Evolutionary conservation across 148 eudicot genomes (phyloP).

Genomic region (Spergularia marina): DNA sequence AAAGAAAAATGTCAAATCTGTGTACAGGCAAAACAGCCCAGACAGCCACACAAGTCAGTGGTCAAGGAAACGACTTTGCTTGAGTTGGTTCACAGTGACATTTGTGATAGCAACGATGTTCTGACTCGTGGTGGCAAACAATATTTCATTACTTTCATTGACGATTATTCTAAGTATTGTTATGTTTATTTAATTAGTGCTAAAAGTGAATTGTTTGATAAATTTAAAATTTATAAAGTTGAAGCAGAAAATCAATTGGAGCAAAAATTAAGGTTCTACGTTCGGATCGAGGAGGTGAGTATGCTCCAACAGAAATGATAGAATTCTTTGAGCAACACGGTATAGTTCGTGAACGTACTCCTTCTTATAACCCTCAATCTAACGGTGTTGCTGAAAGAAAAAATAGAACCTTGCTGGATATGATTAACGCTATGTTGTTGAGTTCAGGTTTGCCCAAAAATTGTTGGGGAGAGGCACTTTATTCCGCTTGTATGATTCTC

Average conservation of each 20-base stretch:
- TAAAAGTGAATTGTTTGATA: too few relatives aligned
- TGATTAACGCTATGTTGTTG: constrained; percentile 8
- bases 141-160: constrained; percentile 17
- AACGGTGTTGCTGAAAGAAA: constrained; percentile 17
- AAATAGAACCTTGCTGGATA: constrained; percentile 12
- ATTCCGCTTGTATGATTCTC: too few relatives aligned
- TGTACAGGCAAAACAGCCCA: not conserved
- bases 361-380: not conserved
- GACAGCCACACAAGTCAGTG: not conserved
- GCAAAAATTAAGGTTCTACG: not conserved
- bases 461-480: not conserved
- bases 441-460: not conserved
- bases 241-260: not conserved
- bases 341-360: constrained; percentile 1
- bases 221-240: too few relatives aligned
- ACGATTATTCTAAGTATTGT: not conserved
- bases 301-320: not conserved
- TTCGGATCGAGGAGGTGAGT: constrained; percentile 12
- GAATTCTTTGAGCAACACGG: constrained; percentile 11
- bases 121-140: not conserved
- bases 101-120: not conserved
- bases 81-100: constrained; percentile 10
- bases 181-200: not conserved
- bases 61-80: not conserved
- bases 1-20: constrained; percentile 12